Percentiles rank a stretch among this genome's conserved stretches.
These are phyloP conservation scores for Cynanchum wilfordii DNA, from an alignment of 257 asterid genomes.

Conservation along the genomic window DNA sequence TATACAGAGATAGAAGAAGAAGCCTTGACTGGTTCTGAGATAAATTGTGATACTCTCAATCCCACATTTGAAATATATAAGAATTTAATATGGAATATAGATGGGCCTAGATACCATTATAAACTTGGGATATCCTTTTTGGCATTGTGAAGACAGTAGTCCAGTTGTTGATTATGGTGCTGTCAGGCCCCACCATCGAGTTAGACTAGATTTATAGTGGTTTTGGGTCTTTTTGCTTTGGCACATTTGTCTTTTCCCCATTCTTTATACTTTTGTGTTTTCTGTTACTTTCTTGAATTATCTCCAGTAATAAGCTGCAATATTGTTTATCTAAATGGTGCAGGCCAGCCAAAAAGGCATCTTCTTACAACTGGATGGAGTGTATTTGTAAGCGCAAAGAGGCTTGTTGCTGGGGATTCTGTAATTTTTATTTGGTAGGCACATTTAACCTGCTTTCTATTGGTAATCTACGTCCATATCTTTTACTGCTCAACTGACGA, in stretches of 20 bases:
- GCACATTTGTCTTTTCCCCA: background rate
- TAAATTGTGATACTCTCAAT: too few relatives aligned
- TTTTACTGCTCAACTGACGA: background rate
- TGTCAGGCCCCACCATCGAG: background rate
- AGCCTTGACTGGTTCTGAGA: too few relatives aligned
- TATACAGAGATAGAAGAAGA: background rate
- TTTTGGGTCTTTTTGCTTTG: too few relatives aligned
- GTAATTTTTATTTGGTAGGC: slow-evolving; percentile 93
- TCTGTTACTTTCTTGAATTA: background rate
- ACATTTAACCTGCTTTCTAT: slow-evolving; percentile 2
- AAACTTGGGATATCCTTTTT: too few relatives aligned
- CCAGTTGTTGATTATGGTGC: background rate
- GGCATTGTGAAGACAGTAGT: too few relatives aligned
- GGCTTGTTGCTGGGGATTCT: slow-evolving; percentile 89
- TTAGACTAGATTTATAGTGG: background rate
- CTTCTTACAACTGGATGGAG: slow-evolving; percentile 98
- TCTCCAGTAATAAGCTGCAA: background rate
- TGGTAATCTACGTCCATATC: background rate
- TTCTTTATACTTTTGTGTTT: background rate
- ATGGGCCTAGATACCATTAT: too few relatives aligned
- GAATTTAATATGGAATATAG: too few relatives aligned
- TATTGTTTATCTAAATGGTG: slow-evolving; percentile 3
- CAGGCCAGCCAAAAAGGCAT: slow-evolving; percentile 99
- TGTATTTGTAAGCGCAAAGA: slow-evolving; percentile 93
- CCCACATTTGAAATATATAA: too few relatives aligned